These are phyloP conservation scores for Otatea glauca DNA, from an alignment of 176 grass and related monocot genomes.

Conservation along the genomic window DNA sequence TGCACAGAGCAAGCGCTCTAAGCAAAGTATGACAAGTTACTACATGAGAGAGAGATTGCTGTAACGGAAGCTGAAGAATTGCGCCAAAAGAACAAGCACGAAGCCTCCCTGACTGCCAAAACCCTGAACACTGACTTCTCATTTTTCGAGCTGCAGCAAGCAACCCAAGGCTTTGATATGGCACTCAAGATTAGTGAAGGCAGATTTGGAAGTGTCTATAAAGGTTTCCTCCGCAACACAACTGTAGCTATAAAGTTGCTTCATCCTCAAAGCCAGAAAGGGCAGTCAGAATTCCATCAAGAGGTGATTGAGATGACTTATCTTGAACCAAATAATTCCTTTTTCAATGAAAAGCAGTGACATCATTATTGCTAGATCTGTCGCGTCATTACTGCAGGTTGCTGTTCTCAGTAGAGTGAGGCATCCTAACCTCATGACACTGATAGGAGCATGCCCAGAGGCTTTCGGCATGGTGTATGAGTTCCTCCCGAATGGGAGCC, in stretches of 20 bases:
- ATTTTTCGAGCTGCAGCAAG: constrained; percentile 49
- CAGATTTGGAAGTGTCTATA: constrained; percentile 55
- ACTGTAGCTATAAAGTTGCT: constrained; percentile 69
- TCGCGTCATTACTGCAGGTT: constrained; percentile 46
- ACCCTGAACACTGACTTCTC: constrained; percentile 52
- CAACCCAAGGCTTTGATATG: constrained; percentile 51
- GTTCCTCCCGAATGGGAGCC: constrained; percentile 80
- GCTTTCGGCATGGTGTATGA: constrained; percentile 62
- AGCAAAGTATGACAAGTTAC: constrained; percentile 47
- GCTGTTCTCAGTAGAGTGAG: constrained; percentile 51
- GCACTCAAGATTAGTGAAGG: constrained; percentile 66
- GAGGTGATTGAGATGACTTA: constrained; percentile 50
- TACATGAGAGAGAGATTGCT: constrained; percentile 46
- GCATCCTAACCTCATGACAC: constrained; percentile 31
- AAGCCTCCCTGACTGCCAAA: background rate
- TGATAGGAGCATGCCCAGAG: constrained; percentile 72
- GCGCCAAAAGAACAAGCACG: constrained; percentile 34
- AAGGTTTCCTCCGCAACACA: constrained; percentile 64
- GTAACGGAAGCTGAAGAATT: constrained; percentile 42
- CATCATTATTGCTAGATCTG: background rate
- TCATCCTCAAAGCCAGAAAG: constrained; percentile 45
- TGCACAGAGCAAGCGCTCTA: constrained; percentile 39
- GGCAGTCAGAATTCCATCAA: constrained; percentile 56
- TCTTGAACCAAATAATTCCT: no score
- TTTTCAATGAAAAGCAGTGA: no score